phyloP scores from a whole-genome alignment of 352 stramenopile species.

The Aphanomyces astaci region DNA sequence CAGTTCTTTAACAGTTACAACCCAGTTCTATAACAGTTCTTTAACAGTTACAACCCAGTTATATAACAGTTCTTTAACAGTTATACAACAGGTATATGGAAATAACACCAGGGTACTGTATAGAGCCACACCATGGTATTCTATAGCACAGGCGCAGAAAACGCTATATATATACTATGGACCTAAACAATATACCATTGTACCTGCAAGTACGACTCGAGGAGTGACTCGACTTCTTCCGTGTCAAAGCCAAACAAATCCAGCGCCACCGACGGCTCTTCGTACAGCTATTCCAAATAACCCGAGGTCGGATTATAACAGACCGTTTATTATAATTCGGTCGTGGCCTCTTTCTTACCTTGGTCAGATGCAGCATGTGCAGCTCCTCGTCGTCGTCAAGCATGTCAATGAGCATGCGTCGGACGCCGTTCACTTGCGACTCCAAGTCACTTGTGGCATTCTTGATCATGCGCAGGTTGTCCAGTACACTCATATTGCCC shows the following conservation, averaged over 20 bases:
- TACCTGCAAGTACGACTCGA: conserved; percentile 34
- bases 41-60: too few relatives aligned
- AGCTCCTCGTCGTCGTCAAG: conserved; percentile 26
- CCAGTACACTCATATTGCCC: conserved; percentile 30
- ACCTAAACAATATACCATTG: too few relatives aligned
- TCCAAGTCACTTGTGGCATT: conserved; percentile 32
- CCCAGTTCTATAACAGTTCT: too few relatives aligned
- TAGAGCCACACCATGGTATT: too few relatives aligned
- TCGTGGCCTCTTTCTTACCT: too few relatives aligned
- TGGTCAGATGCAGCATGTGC: conserved; percentile 34
- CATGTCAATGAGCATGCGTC: conserved; percentile 31
- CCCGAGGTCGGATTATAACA: neutral
- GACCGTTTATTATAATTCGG: too few relatives aligned
- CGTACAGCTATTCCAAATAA: conserved; percentile 17
- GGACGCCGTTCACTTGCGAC: conserved; percentile 31
- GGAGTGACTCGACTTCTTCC: conserved; percentile 33
- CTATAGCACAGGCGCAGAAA: too few relatives aligned
- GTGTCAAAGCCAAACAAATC: conserved; percentile 33
- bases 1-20: too few relatives aligned
- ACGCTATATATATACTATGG: too few relatives aligned
- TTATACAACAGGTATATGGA: too few relatives aligned
- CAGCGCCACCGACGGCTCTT: conserved; percentile 27
- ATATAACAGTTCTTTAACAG: too few relatives aligned
- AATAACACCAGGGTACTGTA: too few relatives aligned
- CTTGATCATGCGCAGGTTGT: conserved; percentile 35